These are phyloP conservation scores for Lunularia cruciata DNA, from an alignment of 225 moss, liverwort and hornwort species.

Conservation along the genomic window DNA sequence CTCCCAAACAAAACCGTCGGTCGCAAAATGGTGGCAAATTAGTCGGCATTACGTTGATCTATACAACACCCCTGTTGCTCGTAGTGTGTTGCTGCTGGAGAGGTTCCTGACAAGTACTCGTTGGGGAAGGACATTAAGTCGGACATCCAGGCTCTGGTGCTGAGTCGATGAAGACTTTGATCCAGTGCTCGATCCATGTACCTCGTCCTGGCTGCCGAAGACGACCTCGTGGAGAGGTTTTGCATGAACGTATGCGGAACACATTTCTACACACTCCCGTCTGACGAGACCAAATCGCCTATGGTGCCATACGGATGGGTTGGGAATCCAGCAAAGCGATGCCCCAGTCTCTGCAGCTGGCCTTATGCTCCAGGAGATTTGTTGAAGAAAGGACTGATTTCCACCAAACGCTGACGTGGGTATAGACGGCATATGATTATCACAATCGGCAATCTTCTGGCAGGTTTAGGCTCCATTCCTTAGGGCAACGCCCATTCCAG, in stretches of 20 bases:
- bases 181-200: slow-evolving; percentile 41
- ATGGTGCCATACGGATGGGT: slow-evolving; percentile 42
- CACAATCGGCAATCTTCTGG: slow-evolving; percentile 33
- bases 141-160: slow-evolving; percentile 47
- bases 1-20: slow-evolving; percentile 34
- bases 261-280: slow-evolving; percentile 28
- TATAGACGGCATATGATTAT: slow-evolving; percentile 42
- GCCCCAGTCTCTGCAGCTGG: slow-evolving; percentile 40
- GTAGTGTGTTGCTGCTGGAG: slow-evolving; percentile 38
- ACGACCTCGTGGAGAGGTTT: slow-evolving; percentile 51
- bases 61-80: slow-evolving; percentile 46
- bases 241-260: slow-evolving; percentile 34
- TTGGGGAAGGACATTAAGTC: slow-evolving; percentile 34
- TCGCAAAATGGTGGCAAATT: slow-evolving; percentile 60
- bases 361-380: slow-evolving; percentile 34
- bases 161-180: slow-evolving; percentile 43
- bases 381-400: slow-evolving; percentile 1
- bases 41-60: slow-evolving; percentile 45
- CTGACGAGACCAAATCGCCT: neutral
- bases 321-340: slow-evolving; percentile 49
- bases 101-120: slow-evolving; percentile 38
- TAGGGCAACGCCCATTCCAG: slow-evolving; percentile 26
- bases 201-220: slow-evolving; percentile 48
- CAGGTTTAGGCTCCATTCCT: slow-evolving; percentile 35
- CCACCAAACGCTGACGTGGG: slow-evolving; percentile 36